A percentile compares a stretch with the other conserved stretches of the same genome.
These are phyloP conservation scores for Aureobasidium sp. DNA, from an alignment of 2,329 filamentous ascomycete species.

Conservation along the genomic window DNA sequence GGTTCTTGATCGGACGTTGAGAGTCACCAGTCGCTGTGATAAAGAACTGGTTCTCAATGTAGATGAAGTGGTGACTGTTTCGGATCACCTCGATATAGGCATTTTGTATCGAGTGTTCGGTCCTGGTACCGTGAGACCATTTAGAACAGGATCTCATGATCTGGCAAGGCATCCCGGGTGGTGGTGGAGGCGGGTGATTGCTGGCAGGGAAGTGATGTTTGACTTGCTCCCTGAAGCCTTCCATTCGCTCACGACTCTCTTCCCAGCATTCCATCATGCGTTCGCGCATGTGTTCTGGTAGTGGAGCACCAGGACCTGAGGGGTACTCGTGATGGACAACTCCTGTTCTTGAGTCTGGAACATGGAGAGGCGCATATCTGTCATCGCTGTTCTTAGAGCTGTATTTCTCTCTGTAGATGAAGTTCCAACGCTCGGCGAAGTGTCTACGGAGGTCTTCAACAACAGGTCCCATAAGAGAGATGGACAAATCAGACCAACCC, in stretches of 20 bases:
- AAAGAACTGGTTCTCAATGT: constrained; percentile 66
- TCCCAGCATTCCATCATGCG: constrained; percentile 24
- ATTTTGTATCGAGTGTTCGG: constrained; percentile 76
- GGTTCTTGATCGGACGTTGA: constrained; percentile 66
- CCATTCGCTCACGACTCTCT: constrained; percentile 19
- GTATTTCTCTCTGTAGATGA: constrained; percentile 80
- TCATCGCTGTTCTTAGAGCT: constrained; percentile 42
- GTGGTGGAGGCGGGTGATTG: background rate
- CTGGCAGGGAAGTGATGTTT: constrained; percentile 17
- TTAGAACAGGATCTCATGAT: constrained; percentile 55
- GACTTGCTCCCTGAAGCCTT: constrained; percentile 20
- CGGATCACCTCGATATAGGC: constrained; percentile 79
- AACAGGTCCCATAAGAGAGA: constrained; percentile 67
- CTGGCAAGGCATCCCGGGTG: constrained; percentile 50
- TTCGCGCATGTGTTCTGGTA: constrained; percentile 26
- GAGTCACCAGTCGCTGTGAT: constrained; percentile 68
- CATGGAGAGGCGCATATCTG: constrained; percentile 37
- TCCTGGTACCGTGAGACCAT: constrained; percentile 52
- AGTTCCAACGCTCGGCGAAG: constrained; percentile 86
- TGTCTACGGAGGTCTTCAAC: constrained; percentile 68
- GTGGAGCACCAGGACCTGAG: constrained; percentile 19
- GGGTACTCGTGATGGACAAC: constrained; percentile 24
- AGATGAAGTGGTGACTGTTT: constrained; percentile 82
- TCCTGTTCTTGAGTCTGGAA: constrained; percentile 28
- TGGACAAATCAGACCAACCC: constrained; percentile 84